Percentiles rank a stretch among this genome's conserved stretches.
These are phyloP conservation scores for Penicillium atrosanguineum DNA, from an alignment of 495 filamentous ascomycete genomes.

Conservation along the genomic window DNA sequence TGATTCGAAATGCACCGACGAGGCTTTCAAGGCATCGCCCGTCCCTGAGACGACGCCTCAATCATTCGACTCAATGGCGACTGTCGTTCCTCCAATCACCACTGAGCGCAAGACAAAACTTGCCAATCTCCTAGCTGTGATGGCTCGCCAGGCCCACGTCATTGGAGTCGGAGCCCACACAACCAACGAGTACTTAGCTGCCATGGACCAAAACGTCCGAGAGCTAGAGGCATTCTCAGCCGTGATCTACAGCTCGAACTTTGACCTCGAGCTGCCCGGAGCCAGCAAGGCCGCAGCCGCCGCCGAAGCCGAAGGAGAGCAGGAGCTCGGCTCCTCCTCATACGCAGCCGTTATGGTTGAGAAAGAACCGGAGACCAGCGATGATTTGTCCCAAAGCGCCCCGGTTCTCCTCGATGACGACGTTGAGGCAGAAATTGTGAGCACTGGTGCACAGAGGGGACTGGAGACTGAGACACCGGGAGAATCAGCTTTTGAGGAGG, in stretches of 20 bases:
- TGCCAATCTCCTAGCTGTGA: slow-evolving; percentile 80
- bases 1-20: slow-evolving; percentile 70
- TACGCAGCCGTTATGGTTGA: slow-evolving; percentile 27
- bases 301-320: slow-evolving; percentile 9
- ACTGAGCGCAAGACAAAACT: slow-evolving; percentile 66
- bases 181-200: slow-evolving; percentile 80
- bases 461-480: neutral
- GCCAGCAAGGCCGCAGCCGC: slow-evolving; percentile 17
- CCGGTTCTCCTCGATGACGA: slow-evolving; percentile 14
- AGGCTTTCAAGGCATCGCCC: slow-evolving; percentile 67
- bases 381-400: slow-evolving; percentile 8
- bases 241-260: slow-evolving; percentile 91
- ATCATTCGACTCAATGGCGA: slow-evolving; percentile 42
- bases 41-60: slow-evolving; percentile 42
- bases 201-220: slow-evolving; percentile 70
- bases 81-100: slow-evolving; percentile 32
- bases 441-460: neutral
- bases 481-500: slow-evolving; percentile 39
- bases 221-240: slow-evolving; percentile 94
- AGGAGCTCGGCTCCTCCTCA: slow-evolving; percentile 19
- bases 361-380: slow-evolving; percentile 11
- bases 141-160: slow-evolving; percentile 82
- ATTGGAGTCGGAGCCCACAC: slow-evolving; percentile 73
- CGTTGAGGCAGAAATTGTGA: neutral
- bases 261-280: slow-evolving; percentile 62